These are phyloP conservation scores for Colletotrichum falcatum DNA, from an alignment of 2,329 filamentous ascomycete genomes.

Conservation along the genomic window DNA sequence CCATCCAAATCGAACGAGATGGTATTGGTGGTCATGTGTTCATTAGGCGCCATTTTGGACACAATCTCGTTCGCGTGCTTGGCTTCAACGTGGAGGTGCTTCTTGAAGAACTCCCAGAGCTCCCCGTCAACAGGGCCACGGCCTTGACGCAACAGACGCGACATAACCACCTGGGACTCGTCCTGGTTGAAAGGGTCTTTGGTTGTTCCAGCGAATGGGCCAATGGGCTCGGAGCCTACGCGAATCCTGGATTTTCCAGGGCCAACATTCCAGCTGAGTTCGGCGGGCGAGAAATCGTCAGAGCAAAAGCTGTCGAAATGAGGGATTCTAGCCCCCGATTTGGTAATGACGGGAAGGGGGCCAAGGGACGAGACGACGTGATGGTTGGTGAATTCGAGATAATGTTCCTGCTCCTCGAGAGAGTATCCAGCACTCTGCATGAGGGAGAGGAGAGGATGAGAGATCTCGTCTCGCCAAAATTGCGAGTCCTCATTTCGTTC, in stretches of 20 bases:
- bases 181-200: constrained; percentile 45
- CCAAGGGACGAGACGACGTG: constrained; percentile 31
- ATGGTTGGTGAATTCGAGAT: constrained; percentile 26
- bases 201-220: constrained; percentile 44
- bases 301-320: constrained; percentile 38
- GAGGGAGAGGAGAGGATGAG: constrained; percentile 27
- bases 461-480: constrained; percentile 28
- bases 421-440: constrained; percentile 39
- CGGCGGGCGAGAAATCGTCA: constrained; percentile 52
- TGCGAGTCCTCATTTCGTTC: background rate
- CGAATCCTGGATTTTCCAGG: constrained; percentile 46
- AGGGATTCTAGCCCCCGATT: constrained; percentile 19
- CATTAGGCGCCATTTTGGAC: constrained; percentile 25
- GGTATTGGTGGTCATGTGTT: constrained; percentile 37
- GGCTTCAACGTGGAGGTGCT: constrained; percentile 33
- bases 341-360: constrained; percentile 17
- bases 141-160: constrained; percentile 26
- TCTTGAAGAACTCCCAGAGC: constrained; percentile 44
- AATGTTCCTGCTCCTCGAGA: constrained; percentile 18
- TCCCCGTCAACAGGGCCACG: constrained; percentile 15
- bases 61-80: constrained; percentile 15
- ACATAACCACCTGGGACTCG: constrained; percentile 41
- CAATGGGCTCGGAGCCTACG: constrained; percentile 51
- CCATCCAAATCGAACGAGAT: constrained; percentile 45
- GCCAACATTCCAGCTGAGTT: constrained; percentile 53